Evolutionary conservation across 768 basidiomycete genomes (phyloP).

Genomic region (Ramaria sp.): DNA sequence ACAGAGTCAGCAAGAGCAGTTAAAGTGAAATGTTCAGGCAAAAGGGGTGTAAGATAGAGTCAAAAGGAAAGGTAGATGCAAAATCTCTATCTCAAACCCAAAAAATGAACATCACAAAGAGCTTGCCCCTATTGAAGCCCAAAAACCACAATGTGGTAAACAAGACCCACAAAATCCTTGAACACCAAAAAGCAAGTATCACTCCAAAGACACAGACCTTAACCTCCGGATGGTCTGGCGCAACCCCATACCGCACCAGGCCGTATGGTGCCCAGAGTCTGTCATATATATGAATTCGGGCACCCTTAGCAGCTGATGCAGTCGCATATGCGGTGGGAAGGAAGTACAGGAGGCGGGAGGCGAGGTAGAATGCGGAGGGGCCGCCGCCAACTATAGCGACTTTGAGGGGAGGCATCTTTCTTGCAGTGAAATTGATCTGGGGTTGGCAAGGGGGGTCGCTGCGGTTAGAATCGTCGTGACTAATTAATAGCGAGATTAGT

Average conservation of each 20-base stretch:
- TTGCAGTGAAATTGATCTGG: no score
- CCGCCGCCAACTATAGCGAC: constrained; percentile 90
- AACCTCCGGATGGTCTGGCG: constrained; percentile 97
- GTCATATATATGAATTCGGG: constrained; percentile 82
- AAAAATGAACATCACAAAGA: neutral
- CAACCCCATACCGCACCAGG: constrained; percentile 90
- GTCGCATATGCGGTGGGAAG: constrained; percentile 25
- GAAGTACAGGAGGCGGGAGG: constrained; percentile 68
- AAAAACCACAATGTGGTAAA: neutral
- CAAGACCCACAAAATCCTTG: neutral
- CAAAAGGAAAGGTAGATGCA: no score
- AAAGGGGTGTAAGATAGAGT: neutral
- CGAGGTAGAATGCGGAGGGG: constrained; percentile 94
- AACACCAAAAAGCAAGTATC: no score
- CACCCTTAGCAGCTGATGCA: constrained; percentile 21
- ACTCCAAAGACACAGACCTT: constrained; percentile 49
- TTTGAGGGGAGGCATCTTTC: constrained; percentile 38
- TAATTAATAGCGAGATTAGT: no score
- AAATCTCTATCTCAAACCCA: no score
- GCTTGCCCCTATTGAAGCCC: no score
- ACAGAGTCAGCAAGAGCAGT: no score
- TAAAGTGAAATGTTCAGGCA: neutral
- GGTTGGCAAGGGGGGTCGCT: no score
- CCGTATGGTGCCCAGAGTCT: constrained; percentile 92
- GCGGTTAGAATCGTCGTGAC: no score